A percentile compares a stretch with the other conserved stretches of the same genome.
phyloP scores from a whole-genome alignment of 2,329 filamentous ascomycete genomes.

The Grosmannia serpens region DNA sequence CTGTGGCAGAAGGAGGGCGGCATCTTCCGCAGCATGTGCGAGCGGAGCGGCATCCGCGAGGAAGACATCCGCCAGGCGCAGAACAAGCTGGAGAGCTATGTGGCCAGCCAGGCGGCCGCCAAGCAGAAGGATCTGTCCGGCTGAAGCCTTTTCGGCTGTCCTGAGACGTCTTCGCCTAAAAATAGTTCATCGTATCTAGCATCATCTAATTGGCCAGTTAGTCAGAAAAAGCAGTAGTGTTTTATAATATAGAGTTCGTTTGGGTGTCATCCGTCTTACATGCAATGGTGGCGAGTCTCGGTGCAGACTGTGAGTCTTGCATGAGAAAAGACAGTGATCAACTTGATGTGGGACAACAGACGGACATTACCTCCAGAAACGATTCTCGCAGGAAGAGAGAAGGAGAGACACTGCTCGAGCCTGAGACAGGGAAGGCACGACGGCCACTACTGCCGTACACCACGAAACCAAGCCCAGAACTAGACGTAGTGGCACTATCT shows the following conservation, averaged over 20 bases:
- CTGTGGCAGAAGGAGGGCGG: conserved; percentile 59
- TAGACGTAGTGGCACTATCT: no score
- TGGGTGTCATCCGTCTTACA: no score
- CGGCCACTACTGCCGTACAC: not conserved
- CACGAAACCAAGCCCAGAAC: not conserved
- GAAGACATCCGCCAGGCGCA: conserved; percentile 40
- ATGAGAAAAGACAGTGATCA: not conserved
- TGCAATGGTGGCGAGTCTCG: not conserved
- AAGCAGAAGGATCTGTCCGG: conserved; percentile 1
- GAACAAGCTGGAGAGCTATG: conserved; percentile 11
- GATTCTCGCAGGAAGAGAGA: not conserved
- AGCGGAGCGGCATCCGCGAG: conserved; percentile 62
- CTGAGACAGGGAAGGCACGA: not conserved
- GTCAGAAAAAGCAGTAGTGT: no score
- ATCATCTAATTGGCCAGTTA: no score
- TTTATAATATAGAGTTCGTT: no score
- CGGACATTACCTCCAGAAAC: not conserved
- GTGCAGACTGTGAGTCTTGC: not conserved
- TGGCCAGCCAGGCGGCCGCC: conserved; percentile 5
- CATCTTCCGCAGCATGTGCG: conserved; percentile 85
- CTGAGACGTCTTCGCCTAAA: no score
- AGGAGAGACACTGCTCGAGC: not conserved
- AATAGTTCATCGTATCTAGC: no score
- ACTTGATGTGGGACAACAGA: no score
- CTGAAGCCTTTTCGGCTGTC: not conserved